Base-by-base conservation (phyloP, 2,329 filamentous ascomycete species). In the Paramyrothecium roridum region DNA sequence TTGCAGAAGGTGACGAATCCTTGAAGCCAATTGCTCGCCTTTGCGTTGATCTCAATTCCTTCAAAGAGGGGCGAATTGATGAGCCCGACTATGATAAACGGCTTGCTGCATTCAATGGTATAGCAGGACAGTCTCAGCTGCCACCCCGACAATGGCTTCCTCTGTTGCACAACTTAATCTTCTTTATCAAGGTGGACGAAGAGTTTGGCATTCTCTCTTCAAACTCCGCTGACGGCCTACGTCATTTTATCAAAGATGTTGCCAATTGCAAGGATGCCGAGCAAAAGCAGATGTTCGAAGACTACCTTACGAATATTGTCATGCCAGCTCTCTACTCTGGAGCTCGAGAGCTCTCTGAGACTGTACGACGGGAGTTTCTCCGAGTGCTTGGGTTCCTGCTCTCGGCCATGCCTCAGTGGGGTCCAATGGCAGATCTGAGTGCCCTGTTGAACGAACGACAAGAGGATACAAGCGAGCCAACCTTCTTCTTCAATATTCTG, bases 401-500 rank as follows among this genome's bases (percentile, higher is more conserved):
- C 34, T 84, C 86, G 56, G 77, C 81, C 46, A 86, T 95, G 66
- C 80, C 88, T 1, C 73, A 80, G 1, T 93, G 91, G 85, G 68
- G 81, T 7, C 83, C 86, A 2, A 81, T 98, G 43, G 80, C 82
- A 30, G 92, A 96, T 68, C 82, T 99, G 74, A 76, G 83, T 56
- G 79, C 80, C 6, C 80, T 99, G 12, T 80, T 95, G 43, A 77
- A 73, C 6, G 73, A 75, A 8, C 70, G 73, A 16, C 75, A 89
- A 52, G 91, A 96, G 57, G 89, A 93, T 49, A 72, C 76, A 22
- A 70, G 76, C 2, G 81, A 84, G 55, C 76, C 80, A 12, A 89
- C 90, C 1, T 97, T 99, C 76, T 99, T 98, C 77, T 89, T 84
- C 71, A 96, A 98, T 64, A 86, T 98, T 48, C 77, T 98, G 37